These are phyloP conservation scores for Juglanconis oblonga DNA, from an alignment of 2,329 filamentous ascomycete species.

Conservation along the genomic window DNA sequence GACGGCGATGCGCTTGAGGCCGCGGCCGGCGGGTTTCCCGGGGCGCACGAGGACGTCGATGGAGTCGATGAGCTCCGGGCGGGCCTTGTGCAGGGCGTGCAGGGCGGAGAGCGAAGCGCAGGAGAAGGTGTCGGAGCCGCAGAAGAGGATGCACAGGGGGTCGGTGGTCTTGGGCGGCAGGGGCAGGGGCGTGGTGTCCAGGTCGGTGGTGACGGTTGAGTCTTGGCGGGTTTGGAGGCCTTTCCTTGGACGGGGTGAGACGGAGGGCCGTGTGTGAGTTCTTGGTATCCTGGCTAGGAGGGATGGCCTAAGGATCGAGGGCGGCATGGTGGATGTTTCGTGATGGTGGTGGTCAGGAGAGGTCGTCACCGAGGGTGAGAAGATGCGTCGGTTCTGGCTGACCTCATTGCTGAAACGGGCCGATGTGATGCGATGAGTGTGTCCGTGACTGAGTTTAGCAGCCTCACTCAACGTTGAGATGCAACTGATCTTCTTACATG, in stretches of 20 bases:
- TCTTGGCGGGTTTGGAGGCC: not conserved
- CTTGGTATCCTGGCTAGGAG: not conserved
- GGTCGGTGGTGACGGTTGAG: not conserved
- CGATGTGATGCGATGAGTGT: too few relatives aligned
- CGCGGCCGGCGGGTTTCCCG: constrained; percentile 74
- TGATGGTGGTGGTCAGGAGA: not conserved
- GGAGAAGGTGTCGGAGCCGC: constrained; percentile 90
- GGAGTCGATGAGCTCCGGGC: constrained; percentile 60
- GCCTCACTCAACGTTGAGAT: too few relatives aligned
- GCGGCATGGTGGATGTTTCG: constrained; percentile 4
- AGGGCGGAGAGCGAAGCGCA: constrained; percentile 72
- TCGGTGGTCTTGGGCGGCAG: constrained; percentile 33
- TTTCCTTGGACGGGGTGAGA: not conserved
- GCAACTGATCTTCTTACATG: too few relatives aligned
- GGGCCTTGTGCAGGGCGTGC: constrained; percentile 52
- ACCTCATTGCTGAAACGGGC: too few relatives aligned
- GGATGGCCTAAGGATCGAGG: not conserved
- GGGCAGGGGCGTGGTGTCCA: not conserved
- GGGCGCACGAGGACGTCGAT: constrained; percentile 85
- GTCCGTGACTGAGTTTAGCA: too few relatives aligned
- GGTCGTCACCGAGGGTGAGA: not conserved
- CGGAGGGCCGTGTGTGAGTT: not conserved
- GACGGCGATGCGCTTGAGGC: constrained; percentile 64
- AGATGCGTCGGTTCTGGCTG: not conserved
- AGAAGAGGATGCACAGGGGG: constrained; percentile 84